A percentile compares a stretch with the other conserved stretches of the same genome.
Evolutionary conservation across 495 filamentous ascomycete species (phyloP).

Genomic region (Polyplosphaeria fusca): DNA sequence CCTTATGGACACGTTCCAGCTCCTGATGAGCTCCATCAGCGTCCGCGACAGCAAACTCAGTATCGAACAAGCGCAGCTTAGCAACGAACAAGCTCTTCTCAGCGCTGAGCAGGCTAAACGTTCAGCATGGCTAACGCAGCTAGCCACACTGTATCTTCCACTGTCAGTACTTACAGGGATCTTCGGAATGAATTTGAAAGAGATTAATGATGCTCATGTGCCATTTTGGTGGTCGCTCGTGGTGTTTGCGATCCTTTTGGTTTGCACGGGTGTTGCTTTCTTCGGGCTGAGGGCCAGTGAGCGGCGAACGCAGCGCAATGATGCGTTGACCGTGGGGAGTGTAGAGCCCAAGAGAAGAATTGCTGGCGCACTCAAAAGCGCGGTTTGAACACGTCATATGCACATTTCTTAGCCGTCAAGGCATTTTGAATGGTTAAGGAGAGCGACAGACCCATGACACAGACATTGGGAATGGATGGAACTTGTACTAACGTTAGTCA

Average conservation of each 20-base stretch:
- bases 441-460: no score
- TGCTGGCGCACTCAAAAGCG: no score
- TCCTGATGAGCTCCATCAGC: neutral
- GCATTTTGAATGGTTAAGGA: no score
- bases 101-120: neutral
- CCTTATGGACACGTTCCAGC: neutral
- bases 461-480: no score
- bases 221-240: neutral
- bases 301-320: no score
- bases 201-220: neutral
- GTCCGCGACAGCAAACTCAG: neutral
- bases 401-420: no score
- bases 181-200: neutral
- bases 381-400: no score
- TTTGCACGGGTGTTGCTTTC: neutral
- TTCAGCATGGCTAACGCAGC: neutral
- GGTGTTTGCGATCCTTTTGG: neutral
- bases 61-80: neutral
- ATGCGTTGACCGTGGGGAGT: no score
- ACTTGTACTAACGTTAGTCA: no score
- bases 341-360: no score
- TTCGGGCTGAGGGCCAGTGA: no score
- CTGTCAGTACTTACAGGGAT: neutral
- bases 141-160: neutral
- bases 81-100: neutral